phyloP scores from a whole-genome alignment of 129 eudicot species.

The Apium graveolens region DNA sequence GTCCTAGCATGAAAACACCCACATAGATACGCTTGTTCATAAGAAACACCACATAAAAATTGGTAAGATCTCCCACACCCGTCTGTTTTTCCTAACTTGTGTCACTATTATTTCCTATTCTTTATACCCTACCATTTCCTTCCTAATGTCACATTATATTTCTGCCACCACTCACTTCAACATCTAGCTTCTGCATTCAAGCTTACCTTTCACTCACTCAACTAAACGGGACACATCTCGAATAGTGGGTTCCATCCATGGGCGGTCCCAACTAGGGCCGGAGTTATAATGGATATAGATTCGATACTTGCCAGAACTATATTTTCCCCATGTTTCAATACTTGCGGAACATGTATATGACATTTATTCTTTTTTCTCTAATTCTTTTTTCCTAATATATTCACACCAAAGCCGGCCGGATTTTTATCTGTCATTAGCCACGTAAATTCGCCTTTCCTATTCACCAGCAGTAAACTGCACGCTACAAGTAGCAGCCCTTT shows the following conservation, averaged over 20 bases:
- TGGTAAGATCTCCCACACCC: slow-evolving; percentile 19
- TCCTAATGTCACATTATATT: not conserved
- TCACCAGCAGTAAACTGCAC: too few species aligned
- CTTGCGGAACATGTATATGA: not conserved
- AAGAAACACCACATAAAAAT: slow-evolving; percentile 18
- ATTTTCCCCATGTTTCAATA: not conserved
- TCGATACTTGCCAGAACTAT: not conserved
- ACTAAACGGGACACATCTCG: not conserved
- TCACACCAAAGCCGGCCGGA: too few species aligned
- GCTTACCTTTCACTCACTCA: not conserved
- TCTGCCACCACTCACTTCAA: slow-evolving; percentile 20
- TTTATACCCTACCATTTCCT: slow-evolving; percentile 18
- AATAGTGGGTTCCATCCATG: slow-evolving; percentile 20
- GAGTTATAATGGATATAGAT: not conserved
- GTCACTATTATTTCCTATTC: slow-evolving; percentile 21
- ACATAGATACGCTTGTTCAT: slow-evolving; percentile 30
- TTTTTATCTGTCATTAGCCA: too few species aligned
- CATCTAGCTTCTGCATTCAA: not conserved
- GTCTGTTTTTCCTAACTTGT: slow-evolving; percentile 7
- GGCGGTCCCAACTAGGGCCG: not conserved
- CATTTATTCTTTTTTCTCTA: not conserved
- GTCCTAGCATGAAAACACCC: slow-evolving; percentile 34
- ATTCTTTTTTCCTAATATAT: too few species aligned
- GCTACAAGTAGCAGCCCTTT: too few species aligned
- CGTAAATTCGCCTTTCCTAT: too few species aligned